Evolutionary conservation across 257 asterid species (phyloP).

Genomic region (Plectranthus barbatus): DNA sequence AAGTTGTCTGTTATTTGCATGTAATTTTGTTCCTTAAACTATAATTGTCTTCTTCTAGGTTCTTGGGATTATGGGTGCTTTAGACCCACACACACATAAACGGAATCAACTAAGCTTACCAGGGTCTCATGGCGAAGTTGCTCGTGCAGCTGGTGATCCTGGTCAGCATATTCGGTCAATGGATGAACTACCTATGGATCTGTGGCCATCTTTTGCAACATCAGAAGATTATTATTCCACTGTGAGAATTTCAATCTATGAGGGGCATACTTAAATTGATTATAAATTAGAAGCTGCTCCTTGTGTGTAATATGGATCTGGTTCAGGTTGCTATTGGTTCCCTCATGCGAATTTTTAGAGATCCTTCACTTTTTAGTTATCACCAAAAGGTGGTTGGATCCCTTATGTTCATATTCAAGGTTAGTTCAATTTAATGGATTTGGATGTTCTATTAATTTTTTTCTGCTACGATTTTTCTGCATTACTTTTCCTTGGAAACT

Average conservation of each 20-base stretch:
- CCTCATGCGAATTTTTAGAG: constrained; percentile 95
- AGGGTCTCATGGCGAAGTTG: constrained; percentile 92
- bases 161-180: constrained; percentile 77
- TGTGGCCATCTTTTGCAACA: constrained; percentile 98
- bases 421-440: constrained; percentile 21
- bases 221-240: constrained; percentile 97
- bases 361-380: constrained; percentile 92
- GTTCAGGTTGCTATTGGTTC: constrained; percentile 95
- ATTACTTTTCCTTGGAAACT: not conserved
- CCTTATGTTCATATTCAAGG: constrained; percentile 98
- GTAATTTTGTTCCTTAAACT: constrained; percentile 13
- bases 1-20: constrained; percentile 1
- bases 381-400: constrained; percentile 97
- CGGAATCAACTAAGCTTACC: constrained; percentile 77
- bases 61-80: constrained; percentile 98
- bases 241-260: constrained; percentile 42
- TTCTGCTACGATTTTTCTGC: not conserved
- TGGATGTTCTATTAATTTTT: not conserved
- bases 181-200: constrained; percentile 92
- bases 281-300: constrained; percentile 4
- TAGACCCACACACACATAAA: constrained; percentile 93
- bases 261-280: not conserved
- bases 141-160: constrained; percentile 72
- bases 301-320: constrained; percentile 14
- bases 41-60: constrained; percentile 45